Evolutionary conservation across 352 stramenopile genomes (phyloP), one percentile per base, ranked within the genome.

Genomic region (Pythium vanterpoolii): DNA sequence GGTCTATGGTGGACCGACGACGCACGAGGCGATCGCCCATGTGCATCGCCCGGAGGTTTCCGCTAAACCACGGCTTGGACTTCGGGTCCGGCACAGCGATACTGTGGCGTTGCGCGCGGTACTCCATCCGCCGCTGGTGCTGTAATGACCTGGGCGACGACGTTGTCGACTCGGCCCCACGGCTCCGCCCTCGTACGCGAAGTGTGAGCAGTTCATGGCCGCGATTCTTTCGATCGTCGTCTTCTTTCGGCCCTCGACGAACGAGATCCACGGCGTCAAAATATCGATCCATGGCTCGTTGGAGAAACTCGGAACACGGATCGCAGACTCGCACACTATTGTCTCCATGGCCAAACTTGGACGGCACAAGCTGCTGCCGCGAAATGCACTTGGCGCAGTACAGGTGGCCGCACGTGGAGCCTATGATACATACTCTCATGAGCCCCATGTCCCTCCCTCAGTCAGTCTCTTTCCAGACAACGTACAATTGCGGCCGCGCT

Each of bases 341-440:
- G 34, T 87, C 62, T 7, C 65, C 62, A 49, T 79, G 76, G 8
- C 80, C 83, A 68, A 90, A 93, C 60, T 66, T 63, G 24, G 62
- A 64, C 5, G 80, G 83, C 46, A 93, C 56, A 21, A 86, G 50
- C 38, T 88, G 64, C 19, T 75, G 74, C 27, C 76, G 71, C 11
- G 79, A 74, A 5, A 78, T 65, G 39, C 81, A 93, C 36, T 90
- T 90, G 24, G 71, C 69, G 49, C 83, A 92, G 52, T 76, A 90
- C 11, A 74, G 53, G 57, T 75, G 79, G 9, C 83, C 83, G 28
- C 83, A 92, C 21, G 60, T 73, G 1, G 48, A 9, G 44, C 48
- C 62, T 61, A 56, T 11, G 43, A 2, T 4, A 49, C 4, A 11
- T 11, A 51, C n/a, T 10, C n/a, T 16, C 34, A 23, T 56, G 8